Evolutionary conservation across 495 filamentous ascomycete genomes (phyloP), one percentile per base, ranked within the genome.

Genomic region (Talaromyces liani): DNA sequence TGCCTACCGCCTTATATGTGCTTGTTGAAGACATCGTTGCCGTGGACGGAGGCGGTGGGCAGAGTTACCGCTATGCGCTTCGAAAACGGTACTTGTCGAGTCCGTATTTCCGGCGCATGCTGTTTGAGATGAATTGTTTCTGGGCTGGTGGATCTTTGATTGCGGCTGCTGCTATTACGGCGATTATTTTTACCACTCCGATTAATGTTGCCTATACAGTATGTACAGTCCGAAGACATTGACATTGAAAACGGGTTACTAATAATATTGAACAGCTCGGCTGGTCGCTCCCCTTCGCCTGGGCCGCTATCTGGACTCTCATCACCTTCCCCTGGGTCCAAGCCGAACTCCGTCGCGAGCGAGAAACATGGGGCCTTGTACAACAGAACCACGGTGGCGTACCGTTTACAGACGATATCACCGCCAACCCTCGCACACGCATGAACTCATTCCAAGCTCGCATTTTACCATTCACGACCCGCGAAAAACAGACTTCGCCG

Each of bases 11-110:
- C 24, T 78, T 93, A 31, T 89, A 91, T 67, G 87, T 85, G 5
- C 76, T 92, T 22, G 86, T 94, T 51, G 91, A 95, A 71, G 91
- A 95, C 66, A 84, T 93, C 12, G 80, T 90, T 1, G 89, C 87
- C 0, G 91, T 93, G 3, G 90, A 93, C 66, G 90, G 90, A 18
- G 84, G 81, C 6, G 89, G 86, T 2, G 90, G 89, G 0, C 82
- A 84, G 56, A 82, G 80, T 9, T 95, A 88, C 67, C 78, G 91
- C 60, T 78, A 84, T 64, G 80, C 83, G 0, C 70, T 92, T 16
- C 80, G 85, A 58, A 81, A 77, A 8, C 79, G 91, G 64, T 95
- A 92, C 66, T 78, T 89, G 25, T 85, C 84, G 2, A 91, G 87
- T 63, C 80, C 82, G 61, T 77, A 79, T 65, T 95, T 95, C 68